Conservation (phyloP, 2,329 filamentous ascomycete species). For the Metarhizium brunneum region DNA sequence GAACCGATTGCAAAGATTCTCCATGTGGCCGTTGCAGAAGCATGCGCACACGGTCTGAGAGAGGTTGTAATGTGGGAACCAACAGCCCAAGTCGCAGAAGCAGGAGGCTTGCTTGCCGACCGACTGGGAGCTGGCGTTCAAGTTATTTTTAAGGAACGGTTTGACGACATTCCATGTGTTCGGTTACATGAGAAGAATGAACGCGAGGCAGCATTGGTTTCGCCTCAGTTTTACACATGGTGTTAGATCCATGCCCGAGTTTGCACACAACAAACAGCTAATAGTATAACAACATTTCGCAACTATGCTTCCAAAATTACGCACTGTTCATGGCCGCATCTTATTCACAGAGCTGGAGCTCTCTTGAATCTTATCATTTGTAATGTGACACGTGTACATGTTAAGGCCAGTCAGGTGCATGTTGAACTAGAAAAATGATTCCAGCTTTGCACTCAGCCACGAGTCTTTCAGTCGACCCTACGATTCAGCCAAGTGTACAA, state of each 20-base stretch:
- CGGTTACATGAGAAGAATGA: neutral
- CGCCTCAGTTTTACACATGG: neutral
- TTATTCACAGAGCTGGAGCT: too few species aligned
- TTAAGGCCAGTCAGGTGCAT: too few species aligned
- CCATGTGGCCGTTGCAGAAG: slow-evolving; percentile 14
- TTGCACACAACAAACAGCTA: neutral
- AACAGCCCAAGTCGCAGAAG: neutral
- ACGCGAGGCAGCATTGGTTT: neutral
- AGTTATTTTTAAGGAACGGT: neutral
- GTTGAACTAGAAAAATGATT: too few species aligned
- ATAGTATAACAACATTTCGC: neutral
- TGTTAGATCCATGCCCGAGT: neutral
- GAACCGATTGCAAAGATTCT: slow-evolving; percentile 7
- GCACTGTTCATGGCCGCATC: neutral
- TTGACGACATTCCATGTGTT: neutral
- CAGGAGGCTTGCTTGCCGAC: neutral
- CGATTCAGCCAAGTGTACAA: too few species aligned
- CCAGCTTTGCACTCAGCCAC: too few species aligned
- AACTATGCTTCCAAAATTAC: neutral
- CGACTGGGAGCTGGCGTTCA: neutral
- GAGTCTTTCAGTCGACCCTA: too few species aligned
- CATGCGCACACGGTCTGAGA: slow-evolving; percentile 13
- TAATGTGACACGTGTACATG: too few species aligned
- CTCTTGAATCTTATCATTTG: too few species aligned
- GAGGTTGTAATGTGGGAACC: neutral